A percentile compares a stretch with the other conserved stretches of the same genome.
These are phyloP conservation scores for Rhizophagus sp. DNA, from an alignment of 192 early-diverging fungal genomes.

Conservation along the genomic window DNA sequence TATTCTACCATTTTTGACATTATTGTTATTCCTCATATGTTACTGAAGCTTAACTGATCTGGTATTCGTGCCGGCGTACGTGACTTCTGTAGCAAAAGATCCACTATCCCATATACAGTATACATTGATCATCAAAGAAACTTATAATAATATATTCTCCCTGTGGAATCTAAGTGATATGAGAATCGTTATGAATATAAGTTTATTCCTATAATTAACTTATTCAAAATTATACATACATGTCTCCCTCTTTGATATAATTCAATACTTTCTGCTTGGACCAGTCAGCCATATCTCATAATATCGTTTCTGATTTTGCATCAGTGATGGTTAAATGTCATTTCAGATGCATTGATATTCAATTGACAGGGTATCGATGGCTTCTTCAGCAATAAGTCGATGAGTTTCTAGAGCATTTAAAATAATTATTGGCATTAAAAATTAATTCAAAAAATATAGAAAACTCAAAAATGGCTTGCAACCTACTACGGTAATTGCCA, in stretches of 20 bases:
- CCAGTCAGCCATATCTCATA: slow-evolving; percentile 26
- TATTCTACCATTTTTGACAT: slow-evolving; percentile 2
- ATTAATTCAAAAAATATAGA: not conserved
- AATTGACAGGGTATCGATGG: no score
- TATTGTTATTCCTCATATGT: not conserved
- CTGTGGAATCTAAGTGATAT: not conserved
- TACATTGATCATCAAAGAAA: slow-evolving; percentile 5
- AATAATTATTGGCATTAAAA: not conserved
- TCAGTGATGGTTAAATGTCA: slow-evolving; percentile 4
- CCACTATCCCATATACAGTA: slow-evolving; percentile 3
- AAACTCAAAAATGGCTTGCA: not conserved
- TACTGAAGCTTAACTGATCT: not conserved
- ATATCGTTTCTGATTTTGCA: slow-evolving; percentile 18
- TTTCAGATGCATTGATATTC: slow-evolving; percentile 22
- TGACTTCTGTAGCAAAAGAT: slow-evolving; percentile 13
- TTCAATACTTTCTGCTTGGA: slow-evolving; percentile 12
- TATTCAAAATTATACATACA: slow-evolving; percentile 1
- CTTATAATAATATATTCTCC: slow-evolving; percentile 25
- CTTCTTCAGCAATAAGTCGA: slow-evolving; percentile 19
- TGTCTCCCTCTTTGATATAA: not conserved
- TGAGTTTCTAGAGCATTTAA: not conserved
- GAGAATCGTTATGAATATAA: no score
- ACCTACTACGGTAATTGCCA: no score
- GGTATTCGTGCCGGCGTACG: not conserved
- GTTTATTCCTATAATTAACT: no score